Conservation (phyloP, 2,329 filamentous ascomycete genomes). For the Pseudogymnoascus sp. region DNA sequence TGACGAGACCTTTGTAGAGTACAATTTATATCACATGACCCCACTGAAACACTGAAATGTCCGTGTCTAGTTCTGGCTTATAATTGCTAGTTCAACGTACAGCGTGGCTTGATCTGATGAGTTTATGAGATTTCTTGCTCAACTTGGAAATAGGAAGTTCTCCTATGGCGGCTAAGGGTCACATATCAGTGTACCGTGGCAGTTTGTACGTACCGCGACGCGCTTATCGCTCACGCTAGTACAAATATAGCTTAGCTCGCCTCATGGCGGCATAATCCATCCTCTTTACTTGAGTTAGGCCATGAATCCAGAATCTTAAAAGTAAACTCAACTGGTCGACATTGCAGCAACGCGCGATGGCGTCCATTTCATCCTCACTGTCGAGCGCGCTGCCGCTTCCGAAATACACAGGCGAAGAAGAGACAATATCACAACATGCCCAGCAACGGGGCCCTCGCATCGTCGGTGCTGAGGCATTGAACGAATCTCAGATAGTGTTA, state of each 20-base stretch:
- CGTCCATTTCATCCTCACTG: conserved; percentile 63
- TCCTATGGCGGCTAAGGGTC: background rate
- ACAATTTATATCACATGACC: conserved; percentile 6
- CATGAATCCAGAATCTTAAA: conserved; percentile 2
- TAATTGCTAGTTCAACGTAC: background rate
- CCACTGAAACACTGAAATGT: background rate
- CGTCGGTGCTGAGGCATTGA: conserved; percentile 68
- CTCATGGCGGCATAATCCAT: conserved; percentile 5
- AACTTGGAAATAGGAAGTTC: background rate
- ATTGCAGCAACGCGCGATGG: conserved; percentile 40
- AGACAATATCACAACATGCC: conserved; percentile 64
- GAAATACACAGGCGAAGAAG: conserved; percentile 83
- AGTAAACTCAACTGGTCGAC: background rate
- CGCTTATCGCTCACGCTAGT: background rate
- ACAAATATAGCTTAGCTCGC: background rate
- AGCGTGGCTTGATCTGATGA: background rate
- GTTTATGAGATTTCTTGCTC: background rate
- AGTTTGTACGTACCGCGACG: background rate
- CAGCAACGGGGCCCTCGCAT: conserved; percentile 76
- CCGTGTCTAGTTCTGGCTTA: background rate
- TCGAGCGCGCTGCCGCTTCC: conserved; percentile 78
- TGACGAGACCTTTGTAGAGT: background rate
- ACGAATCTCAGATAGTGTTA: conserved; percentile 78
- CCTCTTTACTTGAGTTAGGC: background rate
- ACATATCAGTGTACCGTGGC: background rate